Evolutionary conservation across 805 yeast species (phyloP).

Genomic region (Cyberlindnera nakhonratchasimensis): DNA sequence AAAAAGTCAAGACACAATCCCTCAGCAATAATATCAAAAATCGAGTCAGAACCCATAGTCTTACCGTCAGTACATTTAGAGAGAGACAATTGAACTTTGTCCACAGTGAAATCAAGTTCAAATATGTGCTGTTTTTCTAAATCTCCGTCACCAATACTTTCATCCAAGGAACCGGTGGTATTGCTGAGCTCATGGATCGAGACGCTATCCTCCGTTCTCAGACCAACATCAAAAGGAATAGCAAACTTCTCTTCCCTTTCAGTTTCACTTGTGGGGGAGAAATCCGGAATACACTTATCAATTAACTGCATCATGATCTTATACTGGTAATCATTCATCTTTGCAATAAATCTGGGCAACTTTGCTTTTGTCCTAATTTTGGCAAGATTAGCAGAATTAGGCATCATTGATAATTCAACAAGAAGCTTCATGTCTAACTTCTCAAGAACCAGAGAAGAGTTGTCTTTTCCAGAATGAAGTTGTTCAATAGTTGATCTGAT

Average conservation of each 20-base stretch:
- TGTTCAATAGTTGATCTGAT: constrained; percentile 75
- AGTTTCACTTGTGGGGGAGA: constrained; percentile 30
- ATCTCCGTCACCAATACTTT: not conserved
- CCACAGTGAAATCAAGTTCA: constrained; percentile 72
- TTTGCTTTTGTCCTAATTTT: constrained; percentile 70
- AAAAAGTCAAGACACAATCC: constrained; percentile 55
- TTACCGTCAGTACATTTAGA: constrained; percentile 63
- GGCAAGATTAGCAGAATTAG: constrained; percentile 72
- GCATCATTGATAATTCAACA: constrained; percentile 81
- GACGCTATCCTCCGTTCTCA: constrained; percentile 10
- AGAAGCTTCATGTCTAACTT: constrained; percentile 69
- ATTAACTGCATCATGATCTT: constrained; percentile 79
- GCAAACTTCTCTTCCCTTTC: constrained; percentile 35
- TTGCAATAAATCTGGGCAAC: constrained; percentile 66
- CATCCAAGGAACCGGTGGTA: not conserved
- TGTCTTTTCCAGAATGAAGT: constrained; percentile 44
- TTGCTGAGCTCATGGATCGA: constrained; percentile 15
- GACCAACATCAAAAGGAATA: constrained; percentile 17
- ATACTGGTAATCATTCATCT: constrained; percentile 86
- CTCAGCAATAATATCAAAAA: constrained; percentile 73
- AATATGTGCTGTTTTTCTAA: constrained; percentile 52
- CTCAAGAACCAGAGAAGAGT: constrained; percentile 61
- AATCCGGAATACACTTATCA: constrained; percentile 61
- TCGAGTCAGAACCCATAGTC: constrained; percentile 57
- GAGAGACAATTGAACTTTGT: constrained; percentile 55